Evolutionary conservation across 2,329 filamentous ascomycete species (phyloP).

Genomic region (Penicillium sclerotigenum): DNA sequence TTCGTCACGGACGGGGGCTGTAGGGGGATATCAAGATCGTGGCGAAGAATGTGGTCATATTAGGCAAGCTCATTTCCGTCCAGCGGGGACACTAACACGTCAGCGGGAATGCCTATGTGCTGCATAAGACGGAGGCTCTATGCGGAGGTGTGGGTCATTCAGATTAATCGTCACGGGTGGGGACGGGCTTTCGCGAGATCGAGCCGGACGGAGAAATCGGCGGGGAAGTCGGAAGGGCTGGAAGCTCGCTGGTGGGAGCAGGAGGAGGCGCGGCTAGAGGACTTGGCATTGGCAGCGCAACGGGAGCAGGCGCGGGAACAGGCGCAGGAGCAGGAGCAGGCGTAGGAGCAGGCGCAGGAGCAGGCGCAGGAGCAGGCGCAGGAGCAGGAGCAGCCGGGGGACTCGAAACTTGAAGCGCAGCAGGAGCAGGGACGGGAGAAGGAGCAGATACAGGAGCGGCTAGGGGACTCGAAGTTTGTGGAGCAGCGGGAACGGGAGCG

Average conservation of each 20-base stretch:
- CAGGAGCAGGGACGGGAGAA: constrained; percentile 23
- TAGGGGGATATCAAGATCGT: constrained; percentile 7
- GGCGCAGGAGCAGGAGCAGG: not conserved
- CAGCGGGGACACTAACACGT: constrained; percentile 15
- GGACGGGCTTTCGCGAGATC: constrained; percentile 56
- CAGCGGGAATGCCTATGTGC: constrained; percentile 8
- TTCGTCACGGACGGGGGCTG: constrained; percentile 21
- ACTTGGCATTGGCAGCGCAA: constrained; percentile 24
- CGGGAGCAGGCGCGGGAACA: constrained; percentile 10
- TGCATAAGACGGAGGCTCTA: not conserved
- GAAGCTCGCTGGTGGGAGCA: constrained; percentile 38
- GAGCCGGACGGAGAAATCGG: constrained; percentile 34
- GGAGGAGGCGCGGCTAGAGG: constrained; percentile 26
- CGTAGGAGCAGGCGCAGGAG: constrained; percentile 10
- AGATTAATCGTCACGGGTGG: constrained; percentile 44
- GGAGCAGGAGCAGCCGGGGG: constrained; percentile 26
- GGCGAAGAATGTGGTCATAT: constrained; percentile 7
- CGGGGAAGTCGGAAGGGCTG: constrained; percentile 44
- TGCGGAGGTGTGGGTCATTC: constrained; percentile 10
- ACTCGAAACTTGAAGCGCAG: constrained; percentile 25
- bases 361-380: constrained; percentile 20
- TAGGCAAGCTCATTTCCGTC: constrained; percentile 18
- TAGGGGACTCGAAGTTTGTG: constrained; percentile 30
- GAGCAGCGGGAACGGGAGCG: constrained; percentile 11
- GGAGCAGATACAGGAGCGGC: constrained; percentile 15